A percentile compares a stretch with the other conserved stretches of the same genome.
Conservation (phyloP, 78 protist species). For the Dictyostelium brefeldianum region DNA sequence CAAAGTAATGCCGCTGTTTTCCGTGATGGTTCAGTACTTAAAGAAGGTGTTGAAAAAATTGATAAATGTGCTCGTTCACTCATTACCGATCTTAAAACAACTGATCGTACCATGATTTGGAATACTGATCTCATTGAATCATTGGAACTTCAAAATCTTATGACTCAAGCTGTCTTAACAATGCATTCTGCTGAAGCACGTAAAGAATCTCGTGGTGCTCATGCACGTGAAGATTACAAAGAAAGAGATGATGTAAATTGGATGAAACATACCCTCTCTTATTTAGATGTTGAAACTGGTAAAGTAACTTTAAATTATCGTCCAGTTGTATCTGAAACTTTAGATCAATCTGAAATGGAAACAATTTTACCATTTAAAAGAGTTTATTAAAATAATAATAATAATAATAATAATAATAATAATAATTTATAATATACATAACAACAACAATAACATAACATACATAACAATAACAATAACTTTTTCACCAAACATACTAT, state of each 20-base stretch:
- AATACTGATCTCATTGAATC: conserved; percentile 98
- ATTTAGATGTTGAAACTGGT: conserved; percentile 87
- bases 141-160: conserved; percentile 98
- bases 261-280: conserved; percentile 98
- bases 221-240: conserved; percentile 98
- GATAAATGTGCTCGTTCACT: conserved; percentile 81
- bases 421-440: no score
- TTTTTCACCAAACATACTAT: neutral
- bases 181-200: conserved; percentile 97
- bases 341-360: conserved; percentile 77
- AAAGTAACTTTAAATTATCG: conserved; percentile 89
- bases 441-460: neutral
- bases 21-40: conserved; percentile 87
- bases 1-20: conserved; percentile 97
- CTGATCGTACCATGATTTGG: conserved; percentile 87
- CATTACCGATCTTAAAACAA: conserved; percentile 78
- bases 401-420: no score
- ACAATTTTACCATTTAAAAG: conserved; percentile 81
- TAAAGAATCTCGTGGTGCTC: conserved; percentile 99
- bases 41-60: conserved; percentile 90
- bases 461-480: neutral
- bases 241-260: conserved; percentile 96
- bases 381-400: conserved; percentile 47
- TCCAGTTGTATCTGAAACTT: conserved; percentile 74
- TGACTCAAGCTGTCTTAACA: conserved; percentile 94